Evolutionary conservation across 331 rosid species (phyloP), one percentile per base, ranked within the genome.

Genomic region (Cucumis variabilis): DNA sequence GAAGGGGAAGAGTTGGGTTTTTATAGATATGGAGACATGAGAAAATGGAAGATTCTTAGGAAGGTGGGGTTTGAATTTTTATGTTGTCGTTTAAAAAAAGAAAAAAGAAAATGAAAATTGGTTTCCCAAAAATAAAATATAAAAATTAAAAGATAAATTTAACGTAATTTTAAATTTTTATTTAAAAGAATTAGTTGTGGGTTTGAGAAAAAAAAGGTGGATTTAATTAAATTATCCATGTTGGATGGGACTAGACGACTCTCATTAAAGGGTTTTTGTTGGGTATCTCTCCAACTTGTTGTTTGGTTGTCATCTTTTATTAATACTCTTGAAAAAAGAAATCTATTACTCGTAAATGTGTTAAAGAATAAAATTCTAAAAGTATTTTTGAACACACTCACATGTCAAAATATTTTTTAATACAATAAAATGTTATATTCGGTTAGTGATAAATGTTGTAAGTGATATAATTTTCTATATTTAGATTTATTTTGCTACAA

Each of bases 161-260:
- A 77, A 77, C 50, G 14, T 24, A 15, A 80, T 27, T 79, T 27
- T 14, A 79, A 79, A 37, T 20, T 6, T 28, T 13, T 53, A 13
- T 53, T 53, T 13, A 11, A n/a, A 76, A 75, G 7, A 0, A 48
- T 77, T 50, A 14, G 19, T 11, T 0, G 23, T 48, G 63, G 41
- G 8, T 70, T 28, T 10, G 17, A 72, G 9, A 44, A 21, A 24
- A 14, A 58, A 15, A 21, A 66, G 10, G 70, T n/a, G 28, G 27
- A 66, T 66, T 80, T 80, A 80, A 80, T 27, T 80, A 55, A 16
- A 55, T 80, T 80, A 55, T 80, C 69, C 50, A 80, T 25, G 8
- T 80, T 55, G 48, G 83, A 24, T 28, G 11, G 19, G 44, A 63
- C 25, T 58, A 6, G 65, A 58, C 65, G n/a, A 16, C 37, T 28